Conservation (phyloP, 129 eudicot genomes). For the Flaveria brownii region DNA sequence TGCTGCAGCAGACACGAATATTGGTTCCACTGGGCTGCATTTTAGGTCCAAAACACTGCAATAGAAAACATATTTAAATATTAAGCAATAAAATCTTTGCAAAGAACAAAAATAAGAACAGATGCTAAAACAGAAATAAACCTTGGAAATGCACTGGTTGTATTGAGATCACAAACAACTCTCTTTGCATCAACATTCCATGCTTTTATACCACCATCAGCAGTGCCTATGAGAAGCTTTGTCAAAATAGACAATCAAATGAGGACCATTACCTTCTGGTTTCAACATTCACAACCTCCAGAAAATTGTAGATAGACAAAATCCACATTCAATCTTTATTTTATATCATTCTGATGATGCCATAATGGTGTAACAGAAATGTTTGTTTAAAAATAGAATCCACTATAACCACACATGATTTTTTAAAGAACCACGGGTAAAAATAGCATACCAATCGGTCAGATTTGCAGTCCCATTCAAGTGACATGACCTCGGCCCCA, state of each 20-base stretch:
- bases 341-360: neutral
- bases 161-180: conserved; percentile 92
- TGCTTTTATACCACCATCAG: conserved; percentile 98
- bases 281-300: conserved; percentile 33
- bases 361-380: conserved; percentile 2
- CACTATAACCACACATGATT: neutral
- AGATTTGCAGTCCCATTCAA: conserved; percentile 99
- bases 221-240: conserved; percentile 99
- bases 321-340: conserved; percentile 6
- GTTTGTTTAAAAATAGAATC: neutral
- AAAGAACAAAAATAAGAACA: conserved; percentile 8
- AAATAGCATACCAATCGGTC: conserved; percentile 79
- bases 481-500: conserved; percentile 95
- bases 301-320: conserved; percentile 23
- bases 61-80: conserved; percentile 15
- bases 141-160: conserved; percentile 79
- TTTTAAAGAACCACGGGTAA: neutral
- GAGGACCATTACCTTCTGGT: conserved; percentile 37
- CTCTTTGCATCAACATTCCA: conserved; percentile 99
- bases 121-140: conserved; percentile 18
- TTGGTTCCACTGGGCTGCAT: conserved; percentile 98
- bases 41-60: conserved; percentile 88
- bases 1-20: conserved; percentile 97
- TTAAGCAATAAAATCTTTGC: conserved; percentile 25
- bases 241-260: conserved; percentile 54